Percentiles rank a stretch among this genome's conserved stretches.
Conservation (phyloP, 352 stramenopile species). For the Phytophthora lateralis region DNA sequence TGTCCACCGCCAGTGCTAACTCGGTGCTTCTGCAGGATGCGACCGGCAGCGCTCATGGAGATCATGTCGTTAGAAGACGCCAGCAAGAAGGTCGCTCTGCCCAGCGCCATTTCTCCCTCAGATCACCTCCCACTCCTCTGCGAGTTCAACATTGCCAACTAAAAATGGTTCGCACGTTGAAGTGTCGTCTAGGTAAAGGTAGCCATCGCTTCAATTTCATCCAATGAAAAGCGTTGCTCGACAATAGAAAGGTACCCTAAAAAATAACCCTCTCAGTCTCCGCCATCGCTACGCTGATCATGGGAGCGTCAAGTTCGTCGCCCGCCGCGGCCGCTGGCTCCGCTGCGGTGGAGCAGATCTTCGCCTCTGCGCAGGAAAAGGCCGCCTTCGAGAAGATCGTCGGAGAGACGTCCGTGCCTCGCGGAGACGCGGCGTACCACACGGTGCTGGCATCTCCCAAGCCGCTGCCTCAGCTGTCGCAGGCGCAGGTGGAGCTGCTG, state of each 20-base stretch:
- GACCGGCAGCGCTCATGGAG: slow-evolving; percentile 62
- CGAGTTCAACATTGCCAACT: slow-evolving; percentile 52
- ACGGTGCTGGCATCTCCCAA: slow-evolving; percentile 46
- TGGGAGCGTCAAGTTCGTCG: slow-evolving; percentile 55
- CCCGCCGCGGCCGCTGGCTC: slow-evolving; percentile 22
- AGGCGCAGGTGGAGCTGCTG: slow-evolving; percentile 60
- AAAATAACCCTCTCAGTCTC: slow-evolving; percentile 3
- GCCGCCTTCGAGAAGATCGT: slow-evolving; percentile 78
- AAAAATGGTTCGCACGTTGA: slow-evolving; percentile 6
- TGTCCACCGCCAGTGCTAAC: slow-evolving; percentile 11
- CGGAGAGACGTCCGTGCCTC: slow-evolving; percentile 46
- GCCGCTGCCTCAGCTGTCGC: slow-evolving; percentile 58
- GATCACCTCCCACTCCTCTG: slow-evolving; percentile 80
- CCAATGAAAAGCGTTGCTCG: slow-evolving; percentile 19
- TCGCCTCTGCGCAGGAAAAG: slow-evolving; percentile 56
- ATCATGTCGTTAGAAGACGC: slow-evolving; percentile 71
- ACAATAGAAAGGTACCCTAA: slow-evolving; percentile 17
- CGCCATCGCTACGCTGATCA: slow-evolving; percentile 15
- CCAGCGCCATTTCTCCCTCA: slow-evolving; percentile 70
- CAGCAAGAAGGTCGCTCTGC: slow-evolving; percentile 63
- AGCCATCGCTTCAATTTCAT: slow-evolving; percentile 20
- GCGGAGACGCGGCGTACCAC: slow-evolving; percentile 61
- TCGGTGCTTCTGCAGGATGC: slow-evolving; percentile 28
- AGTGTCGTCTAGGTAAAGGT: slow-evolving; percentile 13
- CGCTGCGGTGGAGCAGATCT: slow-evolving; percentile 33